These are phyloP conservation scores for Thraustochytrium striatum DNA, from an alignment of 352 stramenopile genomes.

Conservation along the genomic window DNA sequence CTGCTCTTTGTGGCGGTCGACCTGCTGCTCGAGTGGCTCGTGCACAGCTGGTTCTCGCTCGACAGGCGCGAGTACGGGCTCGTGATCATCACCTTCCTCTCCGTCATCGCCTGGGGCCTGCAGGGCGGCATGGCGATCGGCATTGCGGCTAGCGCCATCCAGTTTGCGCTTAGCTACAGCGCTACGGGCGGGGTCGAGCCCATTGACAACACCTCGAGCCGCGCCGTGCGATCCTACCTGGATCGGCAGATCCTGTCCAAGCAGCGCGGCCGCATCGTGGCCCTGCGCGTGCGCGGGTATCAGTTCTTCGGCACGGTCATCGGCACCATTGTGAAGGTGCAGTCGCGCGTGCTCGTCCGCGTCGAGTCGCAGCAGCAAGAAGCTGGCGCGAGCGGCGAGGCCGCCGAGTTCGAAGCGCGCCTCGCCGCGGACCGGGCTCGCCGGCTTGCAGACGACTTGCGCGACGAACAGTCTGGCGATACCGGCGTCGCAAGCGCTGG, in stretches of 20 bases:
- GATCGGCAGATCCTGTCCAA: slow-evolving; percentile 23
- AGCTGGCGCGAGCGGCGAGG: no score
- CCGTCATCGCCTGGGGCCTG: slow-evolving; percentile 75
- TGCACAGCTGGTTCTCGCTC: slow-evolving; percentile 41
- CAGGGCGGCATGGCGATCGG: slow-evolving; percentile 75
- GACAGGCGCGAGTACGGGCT: slow-evolving; percentile 70
- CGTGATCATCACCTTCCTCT: slow-evolving; percentile 77
- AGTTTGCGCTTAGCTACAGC: slow-evolving; percentile 51
- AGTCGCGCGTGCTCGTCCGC: slow-evolving; percentile 14
- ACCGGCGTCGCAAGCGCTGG: no score
- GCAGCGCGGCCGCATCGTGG: slow-evolving; percentile 23
- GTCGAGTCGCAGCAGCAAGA: no score
- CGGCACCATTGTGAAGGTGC: slow-evolving; percentile 41
- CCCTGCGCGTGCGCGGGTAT: slow-evolving; percentile 31
- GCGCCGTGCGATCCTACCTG: slow-evolving; percentile 25
- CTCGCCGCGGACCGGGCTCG: no score
- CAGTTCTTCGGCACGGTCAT: slow-evolving; percentile 50
- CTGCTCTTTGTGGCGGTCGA: slow-evolving; percentile 95
- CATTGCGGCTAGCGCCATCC: slow-evolving; percentile 65
- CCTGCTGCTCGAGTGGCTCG: slow-evolving; percentile 93
- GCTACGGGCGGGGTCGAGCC: slow-evolving; percentile 5
- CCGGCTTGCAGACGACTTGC: no score
- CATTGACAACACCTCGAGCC: not conserved
- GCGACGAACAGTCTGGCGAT: no score
- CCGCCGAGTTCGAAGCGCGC: no score